Base-by-base conservation (phyloP, 768 basidiomycete species). In the Termitomyces heimii region DNA sequence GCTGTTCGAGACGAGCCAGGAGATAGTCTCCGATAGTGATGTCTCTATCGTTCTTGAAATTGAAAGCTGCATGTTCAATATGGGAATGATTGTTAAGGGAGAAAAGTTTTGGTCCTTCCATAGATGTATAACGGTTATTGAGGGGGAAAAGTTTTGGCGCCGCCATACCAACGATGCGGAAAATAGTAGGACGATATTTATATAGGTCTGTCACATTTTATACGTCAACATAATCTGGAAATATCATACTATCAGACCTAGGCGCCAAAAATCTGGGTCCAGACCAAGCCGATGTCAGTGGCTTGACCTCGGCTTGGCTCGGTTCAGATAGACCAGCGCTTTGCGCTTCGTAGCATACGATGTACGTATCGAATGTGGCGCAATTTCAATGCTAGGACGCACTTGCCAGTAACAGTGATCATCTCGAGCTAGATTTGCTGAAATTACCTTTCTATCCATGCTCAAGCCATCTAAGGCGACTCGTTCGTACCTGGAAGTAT, bases 11-110 rank as follows among this genome's bases (percentile, higher is more conserved):
- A 48, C 85, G 74, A 22, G 79, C 66, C 39, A 86, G 74, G 39
- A 86, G 73, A 59, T 86, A 86, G 39, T 80, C 66, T 22, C 81
- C 77, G 45, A 86, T 63, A 28, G 71, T 73, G 53, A 83, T 77
- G n/a, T 77, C 68, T 10, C 66, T 67, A 26, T 70, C 70, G 46
- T 74, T 71, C 56, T 73, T 66, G 58, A 79, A 62, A n/a, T 71
- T 68, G 35, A 74, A 66, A 32, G 83, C 63, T 59, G 81, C 73
- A 46, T 76, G 71, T 28, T 71, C 73, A 59, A 83, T 82, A 63
- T 73, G 76, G 63, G 68, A 65, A 35, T 82, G 68, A 64, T 83
- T 76, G 18, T 74, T 71, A 52, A 80, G 73, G 51, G 81, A 74
- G 29, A 64, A 64, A 34, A 65, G 49, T 28, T 44, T 45, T 2